Percentiles rank a stretch among this genome's conserved stretches.
These are phyloP conservation scores for Parafenestella ontariensis DNA, from an alignment of 2,329 filamentous ascomycete species.

Conservation along the genomic window DNA sequence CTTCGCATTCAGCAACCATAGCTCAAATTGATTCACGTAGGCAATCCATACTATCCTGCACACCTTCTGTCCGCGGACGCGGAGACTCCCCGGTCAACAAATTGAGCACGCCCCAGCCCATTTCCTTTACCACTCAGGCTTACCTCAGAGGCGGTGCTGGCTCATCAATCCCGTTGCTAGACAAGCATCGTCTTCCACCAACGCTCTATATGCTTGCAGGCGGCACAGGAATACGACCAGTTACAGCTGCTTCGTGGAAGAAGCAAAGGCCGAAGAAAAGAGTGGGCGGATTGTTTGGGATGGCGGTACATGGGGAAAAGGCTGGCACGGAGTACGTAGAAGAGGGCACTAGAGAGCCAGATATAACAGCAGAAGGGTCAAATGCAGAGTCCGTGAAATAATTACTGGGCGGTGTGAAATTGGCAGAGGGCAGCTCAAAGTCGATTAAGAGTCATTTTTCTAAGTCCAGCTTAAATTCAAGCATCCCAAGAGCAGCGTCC, in stretches of 20 bases:
- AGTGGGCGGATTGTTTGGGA: slow-evolving; percentile 33
- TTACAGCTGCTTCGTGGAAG: slow-evolving; percentile 30
- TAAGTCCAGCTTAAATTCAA: background rate
- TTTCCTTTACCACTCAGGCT: too few species aligned
- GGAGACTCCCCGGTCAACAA: background rate
- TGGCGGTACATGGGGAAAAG: slow-evolving; percentile 28
- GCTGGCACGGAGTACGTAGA: slow-evolving; percentile 14
- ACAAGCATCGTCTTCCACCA: slow-evolving; percentile 20
- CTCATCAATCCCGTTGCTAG: background rate
- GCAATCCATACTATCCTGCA: too few species aligned
- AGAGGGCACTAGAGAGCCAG: background rate
- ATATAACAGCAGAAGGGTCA: background rate
- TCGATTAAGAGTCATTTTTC: background rate
- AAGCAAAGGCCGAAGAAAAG: slow-evolving; percentile 26
- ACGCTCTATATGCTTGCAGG: slow-evolving; percentile 37
- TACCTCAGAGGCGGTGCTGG: slow-evolving; percentile 28
- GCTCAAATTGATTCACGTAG: too few species aligned
- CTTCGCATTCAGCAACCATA: too few species aligned
- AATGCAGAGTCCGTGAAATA: background rate
- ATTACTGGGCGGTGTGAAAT: background rate
- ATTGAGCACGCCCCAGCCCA: too few species aligned
- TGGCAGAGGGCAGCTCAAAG: background rate
- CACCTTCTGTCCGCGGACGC: too few species aligned
- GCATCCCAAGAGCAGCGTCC: too few species aligned
- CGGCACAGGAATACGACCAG: slow-evolving; percentile 13